These are phyloP conservation scores for Adansonia digitata DNA, from an alignment of 345 rosid genomes.

Conservation along the genomic window DNA sequence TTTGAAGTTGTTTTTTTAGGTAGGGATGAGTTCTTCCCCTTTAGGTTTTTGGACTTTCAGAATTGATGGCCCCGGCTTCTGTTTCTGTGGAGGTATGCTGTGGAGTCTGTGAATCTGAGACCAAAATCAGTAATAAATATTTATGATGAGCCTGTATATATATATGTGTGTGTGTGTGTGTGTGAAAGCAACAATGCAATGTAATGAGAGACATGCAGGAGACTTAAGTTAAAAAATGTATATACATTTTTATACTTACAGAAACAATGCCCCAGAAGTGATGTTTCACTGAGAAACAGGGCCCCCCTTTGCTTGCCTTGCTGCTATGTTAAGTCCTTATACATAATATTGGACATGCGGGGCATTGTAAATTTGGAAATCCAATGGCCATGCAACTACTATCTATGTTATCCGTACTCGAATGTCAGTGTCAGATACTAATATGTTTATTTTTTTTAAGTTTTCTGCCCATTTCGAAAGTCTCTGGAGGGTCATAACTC, in stretches of 20 bases:
- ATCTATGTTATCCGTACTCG: no score
- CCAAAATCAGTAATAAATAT: not conserved
- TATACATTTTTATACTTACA: not conserved
- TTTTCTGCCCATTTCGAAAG: no score
- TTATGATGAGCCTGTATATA: not conserved
- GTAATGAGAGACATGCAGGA: not conserved
- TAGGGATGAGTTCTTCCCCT: conserved; percentile 7
- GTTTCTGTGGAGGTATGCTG: conserved; percentile 42
- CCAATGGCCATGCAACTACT: not conserved
- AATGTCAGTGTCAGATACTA: no score
- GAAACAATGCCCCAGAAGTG: not conserved
- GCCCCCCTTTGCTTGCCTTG: not conserved
- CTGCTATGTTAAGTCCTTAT: conserved; percentile 1
- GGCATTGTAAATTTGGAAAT: not conserved
- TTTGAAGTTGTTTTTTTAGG: conserved; percentile 16
- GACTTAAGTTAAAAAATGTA: not conserved
- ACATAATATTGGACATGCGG: not conserved
- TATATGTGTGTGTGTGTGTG: not conserved
- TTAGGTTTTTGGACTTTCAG: conserved; percentile 44
- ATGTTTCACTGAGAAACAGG: conserved; percentile 7
- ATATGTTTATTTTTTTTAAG: no score
- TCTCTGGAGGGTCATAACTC: no score
- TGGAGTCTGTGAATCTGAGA: conserved; percentile 46
- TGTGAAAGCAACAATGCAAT: not conserved
- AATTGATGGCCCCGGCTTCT: conserved; percentile 30